These are phyloP conservation scores for Metarhizium guizhouense DNA, from an alignment of 2,329 filamentous ascomycete species.

Conservation along the genomic window DNA sequence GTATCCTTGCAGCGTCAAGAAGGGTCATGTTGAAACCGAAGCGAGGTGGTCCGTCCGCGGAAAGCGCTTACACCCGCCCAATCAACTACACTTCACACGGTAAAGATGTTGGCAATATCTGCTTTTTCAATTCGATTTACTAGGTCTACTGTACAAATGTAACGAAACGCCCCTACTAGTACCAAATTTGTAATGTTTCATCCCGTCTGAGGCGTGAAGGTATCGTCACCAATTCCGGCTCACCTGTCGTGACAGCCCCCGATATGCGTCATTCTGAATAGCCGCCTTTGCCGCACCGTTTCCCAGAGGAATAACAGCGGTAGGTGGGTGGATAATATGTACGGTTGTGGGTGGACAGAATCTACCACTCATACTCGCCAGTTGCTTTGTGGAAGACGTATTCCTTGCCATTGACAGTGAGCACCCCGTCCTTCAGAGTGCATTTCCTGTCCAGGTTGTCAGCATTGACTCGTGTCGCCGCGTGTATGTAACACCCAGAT, in stretches of 20 bases:
- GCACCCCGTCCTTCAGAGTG: slow-evolving; percentile 89
- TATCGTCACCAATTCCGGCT: too few species aligned
- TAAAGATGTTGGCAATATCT: neutral
- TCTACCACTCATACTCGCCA: slow-evolving; percentile 95
- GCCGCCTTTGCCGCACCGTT: neutral
- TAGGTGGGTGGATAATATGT: neutral
- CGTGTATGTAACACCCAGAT: too few species aligned
- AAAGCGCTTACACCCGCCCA: too few species aligned
- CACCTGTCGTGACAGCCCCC: neutral
- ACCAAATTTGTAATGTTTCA: neutral
- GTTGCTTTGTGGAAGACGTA: slow-evolving; percentile 97
- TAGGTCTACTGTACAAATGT: neutral
- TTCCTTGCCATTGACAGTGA: slow-evolving; percentile 89
- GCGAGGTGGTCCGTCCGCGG: too few species aligned
- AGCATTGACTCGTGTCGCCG: slow-evolving; percentile 4
- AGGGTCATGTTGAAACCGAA: too few species aligned
- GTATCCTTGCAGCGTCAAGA: too few species aligned
- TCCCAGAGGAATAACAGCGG: neutral
- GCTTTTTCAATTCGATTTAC: neutral
- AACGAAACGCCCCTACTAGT: neutral
- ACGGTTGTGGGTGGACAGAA: neutral
- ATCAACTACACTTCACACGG: too few species aligned
- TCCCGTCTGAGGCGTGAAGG: neutral
- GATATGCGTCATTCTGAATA: neutral
- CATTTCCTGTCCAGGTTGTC: slow-evolving; percentile 67